These are phyloP conservation scores for Wallacemonas sp. DNA, from an alignment of 208 protist species.

Conservation along the genomic window DNA sequence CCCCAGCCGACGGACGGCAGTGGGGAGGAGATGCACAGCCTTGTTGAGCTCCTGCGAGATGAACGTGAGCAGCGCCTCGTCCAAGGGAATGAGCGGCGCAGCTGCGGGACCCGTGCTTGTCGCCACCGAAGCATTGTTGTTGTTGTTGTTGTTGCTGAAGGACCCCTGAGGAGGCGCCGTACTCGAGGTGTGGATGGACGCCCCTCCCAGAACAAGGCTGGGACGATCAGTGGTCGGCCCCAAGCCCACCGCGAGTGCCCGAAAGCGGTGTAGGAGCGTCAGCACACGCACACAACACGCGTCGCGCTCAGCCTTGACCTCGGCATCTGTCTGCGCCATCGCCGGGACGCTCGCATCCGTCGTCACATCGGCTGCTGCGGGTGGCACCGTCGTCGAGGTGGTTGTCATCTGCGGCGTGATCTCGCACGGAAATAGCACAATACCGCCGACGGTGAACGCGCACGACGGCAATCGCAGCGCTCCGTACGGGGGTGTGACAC, in stretches of 20 bases:
- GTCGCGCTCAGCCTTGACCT: constrained; percentile 9
- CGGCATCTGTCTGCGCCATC: not conserved
- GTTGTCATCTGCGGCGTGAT: not conserved
- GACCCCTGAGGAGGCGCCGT: no score
- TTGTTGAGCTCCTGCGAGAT: constrained; percentile 58
- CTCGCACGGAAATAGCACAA: constrained; percentile 6
- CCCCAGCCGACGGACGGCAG: constrained; percentile 19
- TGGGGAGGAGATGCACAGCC: constrained; percentile 40
- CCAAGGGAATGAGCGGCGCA: constrained; percentile 31
- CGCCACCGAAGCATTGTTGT: not conserved
- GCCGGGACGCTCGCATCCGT: no score
- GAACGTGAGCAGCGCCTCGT: constrained; percentile 22
- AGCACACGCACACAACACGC: constrained; percentile 33
- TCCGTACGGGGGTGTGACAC: constrained; percentile 1
- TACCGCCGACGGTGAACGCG: not conserved
- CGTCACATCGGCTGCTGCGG: no score
- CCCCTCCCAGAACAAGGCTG: not conserved
- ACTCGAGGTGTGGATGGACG: not conserved
- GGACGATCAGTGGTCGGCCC: not conserved
- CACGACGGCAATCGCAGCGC: constrained; percentile 8
- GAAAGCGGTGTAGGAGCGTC: constrained; percentile 33
- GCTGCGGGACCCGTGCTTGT: constrained; percentile 8
- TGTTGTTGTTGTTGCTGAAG: no score
- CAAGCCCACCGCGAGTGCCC: constrained; percentile 4
- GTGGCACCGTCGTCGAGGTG: not conserved